Evolutionary conservation across 2,329 filamentous ascomycete species (phyloP).

Genomic region (Cladosporium velox): DNA sequence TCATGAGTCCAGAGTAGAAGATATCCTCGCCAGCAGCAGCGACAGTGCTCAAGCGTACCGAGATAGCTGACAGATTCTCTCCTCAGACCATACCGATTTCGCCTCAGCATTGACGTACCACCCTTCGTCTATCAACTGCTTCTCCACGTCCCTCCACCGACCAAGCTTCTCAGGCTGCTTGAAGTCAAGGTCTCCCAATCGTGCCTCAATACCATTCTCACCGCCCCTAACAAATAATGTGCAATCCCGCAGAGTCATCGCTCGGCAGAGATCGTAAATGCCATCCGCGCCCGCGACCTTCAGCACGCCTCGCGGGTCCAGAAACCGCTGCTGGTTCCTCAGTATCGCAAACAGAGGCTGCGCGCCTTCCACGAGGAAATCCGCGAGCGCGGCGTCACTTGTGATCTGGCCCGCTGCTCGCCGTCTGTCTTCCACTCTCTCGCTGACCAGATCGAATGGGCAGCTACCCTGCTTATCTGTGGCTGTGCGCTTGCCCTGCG

Average conservation of each 20-base stretch:
- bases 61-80: slow-evolving; percentile 18
- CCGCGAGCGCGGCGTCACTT: slow-evolving; percentile 27
- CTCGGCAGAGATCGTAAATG: slow-evolving; percentile 36
- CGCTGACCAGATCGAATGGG: slow-evolving; percentile 44
- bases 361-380: slow-evolving; percentile 36
- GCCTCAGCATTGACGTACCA: slow-evolving; percentile 43
- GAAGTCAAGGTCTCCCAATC: slow-evolving; percentile 50
- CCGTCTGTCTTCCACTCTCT: slow-evolving; percentile 28
- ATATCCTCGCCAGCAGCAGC: neutral
- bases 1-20: neutral
- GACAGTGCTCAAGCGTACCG: neutral
- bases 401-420: slow-evolving; percentile 31
- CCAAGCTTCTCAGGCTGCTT: slow-evolving; percentile 46
- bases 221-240: slow-evolving; percentile 44
- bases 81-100: slow-evolving; percentile 8
- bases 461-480: slow-evolving; percentile 40
- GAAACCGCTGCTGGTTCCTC: slow-evolving; percentile 38
- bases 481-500: slow-evolving; percentile 29
- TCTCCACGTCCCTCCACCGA: slow-evolving; percentile 47
- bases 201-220: slow-evolving; percentile 39
- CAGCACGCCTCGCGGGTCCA: slow-evolving; percentile 43
- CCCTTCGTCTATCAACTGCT: slow-evolving; percentile 39
- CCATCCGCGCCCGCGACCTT: slow-evolving; percentile 16
- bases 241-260: slow-evolving; percentile 53
- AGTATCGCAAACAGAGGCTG: slow-evolving; percentile 42